Evolutionary conservation across 2,329 filamentous ascomycete genomes (phyloP).

Genomic region (Metarhizium robertsii): DNA sequence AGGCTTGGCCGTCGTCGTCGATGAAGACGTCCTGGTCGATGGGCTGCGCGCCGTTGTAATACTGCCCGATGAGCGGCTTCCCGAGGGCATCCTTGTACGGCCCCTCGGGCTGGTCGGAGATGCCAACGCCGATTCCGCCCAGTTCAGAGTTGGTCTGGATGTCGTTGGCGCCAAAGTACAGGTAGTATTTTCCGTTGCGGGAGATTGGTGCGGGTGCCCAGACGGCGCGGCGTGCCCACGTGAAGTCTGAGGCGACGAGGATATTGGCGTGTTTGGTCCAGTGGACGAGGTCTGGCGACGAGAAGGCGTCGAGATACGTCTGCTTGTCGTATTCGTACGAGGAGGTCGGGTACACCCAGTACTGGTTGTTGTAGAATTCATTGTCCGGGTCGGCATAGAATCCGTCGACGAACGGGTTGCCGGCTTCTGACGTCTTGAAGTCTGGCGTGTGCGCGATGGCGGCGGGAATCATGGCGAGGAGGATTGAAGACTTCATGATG

Average conservation of each 20-base stretch:
- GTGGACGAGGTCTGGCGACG: conserved; percentile 35
- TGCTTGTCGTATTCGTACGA: conserved; percentile 35
- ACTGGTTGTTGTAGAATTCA: conserved; percentile 32
- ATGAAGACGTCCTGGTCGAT: conserved; percentile 31
- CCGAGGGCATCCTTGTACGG: conserved; percentile 26
- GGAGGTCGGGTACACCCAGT: conserved; percentile 39
- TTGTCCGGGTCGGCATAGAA: conserved; percentile 44
- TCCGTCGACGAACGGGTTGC: conserved; percentile 38
- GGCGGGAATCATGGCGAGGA: neutral
- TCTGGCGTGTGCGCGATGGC: conserved; percentile 13
- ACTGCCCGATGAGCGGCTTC: conserved; percentile 24
- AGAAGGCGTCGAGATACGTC: conserved; percentile 42
- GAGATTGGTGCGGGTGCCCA: conserved; percentile 38
- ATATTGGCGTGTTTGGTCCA: conserved; percentile 38
- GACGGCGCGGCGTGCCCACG: conserved; percentile 35
- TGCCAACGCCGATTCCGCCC: conserved; percentile 27
- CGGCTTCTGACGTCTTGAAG: conserved; percentile 30
- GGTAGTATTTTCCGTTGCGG: conserved; percentile 35
- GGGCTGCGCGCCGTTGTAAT: conserved; percentile 36
- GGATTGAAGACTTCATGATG: neutral
- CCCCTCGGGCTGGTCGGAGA: conserved; percentile 23
- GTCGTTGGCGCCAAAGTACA: conserved; percentile 42
- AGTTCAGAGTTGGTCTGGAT: conserved; percentile 28
- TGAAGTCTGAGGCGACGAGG: conserved; percentile 21
- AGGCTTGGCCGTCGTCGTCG: conserved; percentile 32